These are phyloP conservation scores for Podospora pseudoanserina DNA, from an alignment of 495 filamentous ascomycete genomes.

Conservation along the genomic window DNA sequence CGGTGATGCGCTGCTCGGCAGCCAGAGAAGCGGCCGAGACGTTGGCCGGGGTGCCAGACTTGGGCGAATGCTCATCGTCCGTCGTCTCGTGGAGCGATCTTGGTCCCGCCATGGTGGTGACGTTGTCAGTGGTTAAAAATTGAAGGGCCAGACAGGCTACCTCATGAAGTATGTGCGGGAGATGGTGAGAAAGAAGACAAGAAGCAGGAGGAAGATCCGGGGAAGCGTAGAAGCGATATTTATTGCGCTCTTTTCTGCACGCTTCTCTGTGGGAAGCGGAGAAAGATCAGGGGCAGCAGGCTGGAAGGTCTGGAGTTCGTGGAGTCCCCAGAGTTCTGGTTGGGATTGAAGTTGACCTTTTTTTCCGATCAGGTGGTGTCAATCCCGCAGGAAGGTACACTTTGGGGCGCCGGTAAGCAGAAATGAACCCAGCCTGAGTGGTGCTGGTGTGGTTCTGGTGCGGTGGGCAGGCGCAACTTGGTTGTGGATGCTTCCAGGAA, in stretches of 20 bases:
- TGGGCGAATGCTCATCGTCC: conserved; percentile 5
- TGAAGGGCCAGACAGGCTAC: background rate
- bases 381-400: background rate
- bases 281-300: background rate
- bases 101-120: background rate
- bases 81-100: background rate
- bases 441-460: background rate
- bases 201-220: conserved; percentile 3
- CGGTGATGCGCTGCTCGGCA: conserved; percentile 35
- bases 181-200: background rate
- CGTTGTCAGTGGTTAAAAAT: background rate
- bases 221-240: conserved; percentile 1
- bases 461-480: background rate
- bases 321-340: background rate
- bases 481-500: conserved; percentile 1
- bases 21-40: conserved; percentile 9
- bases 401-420: background rate
- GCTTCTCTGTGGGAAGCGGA: background rate
- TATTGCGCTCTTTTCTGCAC: background rate
- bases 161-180: background rate
- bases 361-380: background rate
- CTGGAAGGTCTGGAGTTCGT: conserved; percentile 3
- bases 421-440: background rate
- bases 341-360: background rate
- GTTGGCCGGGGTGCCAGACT: background rate